These are phyloP conservation scores for Phytopythium helicoides DNA, from an alignment of 352 stramenopile species.

Conservation along the genomic window DNA sequence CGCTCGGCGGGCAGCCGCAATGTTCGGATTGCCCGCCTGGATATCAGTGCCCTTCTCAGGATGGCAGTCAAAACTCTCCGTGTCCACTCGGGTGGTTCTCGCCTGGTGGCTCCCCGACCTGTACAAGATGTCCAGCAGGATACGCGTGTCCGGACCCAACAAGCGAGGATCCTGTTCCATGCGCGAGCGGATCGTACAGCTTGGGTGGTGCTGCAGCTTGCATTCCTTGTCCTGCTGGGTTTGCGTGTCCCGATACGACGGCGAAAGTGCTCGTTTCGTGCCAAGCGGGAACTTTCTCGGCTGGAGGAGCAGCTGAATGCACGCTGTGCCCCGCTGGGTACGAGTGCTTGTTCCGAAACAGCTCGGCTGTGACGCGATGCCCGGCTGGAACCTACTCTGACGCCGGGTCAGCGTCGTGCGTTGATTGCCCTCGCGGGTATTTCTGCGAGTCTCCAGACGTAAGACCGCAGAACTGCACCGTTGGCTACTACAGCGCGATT, in stretches of 20 bases:
- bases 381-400: constrained; percentile 67
- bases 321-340: constrained; percentile 79
- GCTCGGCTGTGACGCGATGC: constrained; percentile 54
- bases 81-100: constrained; percentile 47
- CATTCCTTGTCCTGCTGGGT: constrained; percentile 61
- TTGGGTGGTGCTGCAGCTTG: constrained; percentile 46
- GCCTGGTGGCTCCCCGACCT: constrained; percentile 33
- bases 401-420: constrained; percentile 49
- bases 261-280: constrained; percentile 47
- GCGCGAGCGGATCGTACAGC: constrained; percentile 61
- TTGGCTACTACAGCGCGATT: constrained; percentile 79
- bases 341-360: constrained; percentile 64
- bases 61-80: constrained; percentile 45
- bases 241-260: constrained; percentile 65
- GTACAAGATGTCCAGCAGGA: constrained; percentile 62
- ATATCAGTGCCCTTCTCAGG: constrained; percentile 44
- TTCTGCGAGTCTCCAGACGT: constrained; percentile 68
- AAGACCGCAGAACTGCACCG: constrained; percentile 64
- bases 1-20: constrained; percentile 38
- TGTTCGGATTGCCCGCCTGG: constrained; percentile 51
- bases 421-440: constrained; percentile 78
- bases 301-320: constrained; percentile 43
- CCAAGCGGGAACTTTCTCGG: constrained; percentile 53
- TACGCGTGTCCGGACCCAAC: constrained; percentile 47
- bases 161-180: constrained; percentile 29